Evolutionary conservation across 176 grass and related monocot species (phyloP), one percentile per base, ranked within the genome.

Genomic region (Rhynchospora tenuis): DNA sequence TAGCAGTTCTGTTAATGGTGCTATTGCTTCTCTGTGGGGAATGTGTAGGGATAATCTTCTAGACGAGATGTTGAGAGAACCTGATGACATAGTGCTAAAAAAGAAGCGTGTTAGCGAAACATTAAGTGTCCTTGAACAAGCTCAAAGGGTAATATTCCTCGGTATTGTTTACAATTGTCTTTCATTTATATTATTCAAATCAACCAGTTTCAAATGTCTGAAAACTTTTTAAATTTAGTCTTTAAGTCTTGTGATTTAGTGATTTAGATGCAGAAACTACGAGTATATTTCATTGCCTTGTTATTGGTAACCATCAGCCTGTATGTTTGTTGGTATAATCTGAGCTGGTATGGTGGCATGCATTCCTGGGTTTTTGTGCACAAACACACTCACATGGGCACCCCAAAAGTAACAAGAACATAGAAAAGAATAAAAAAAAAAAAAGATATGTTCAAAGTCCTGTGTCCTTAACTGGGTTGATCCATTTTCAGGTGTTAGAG

Each of bases 61-160:
- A 42, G 90, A 99, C 90, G 96, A 99, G 81, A 89, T 99, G 86
- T 83, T 93, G 76, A 91, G 83, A 83, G 96, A 99, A 90, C 94
- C 96, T 86, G 89, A 95, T 64, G 91, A 99, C 65, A 89, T 99
- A 52, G 44, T 86, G 62, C 78, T 90, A 55, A 95, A 84, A 90
- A 83, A 93, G 64, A 92, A 99, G 57, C 85, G 22, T 71, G 83
- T 93, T 60, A 93, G 92, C 60, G 96, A 99, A 84, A 95, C 58
- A 0, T 85, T 99, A 16, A 78, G 89, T 74, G 85, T 95, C 90
- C 88, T 93, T 70, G 85, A 99, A 84, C 89, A 92, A 33, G 93
- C 93, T 70, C 91, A 95, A 14, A 88, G 89, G 93, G 96, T 99
- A 88, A 83, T 14, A 63, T 59, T 79, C 57, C 14, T 85, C 60